Percentiles rank a stretch among this genome's conserved stretches.
Evolutionary conservation across 345 rosid genomes (phyloP).

Genomic region (Heritiera fomes): DNA sequence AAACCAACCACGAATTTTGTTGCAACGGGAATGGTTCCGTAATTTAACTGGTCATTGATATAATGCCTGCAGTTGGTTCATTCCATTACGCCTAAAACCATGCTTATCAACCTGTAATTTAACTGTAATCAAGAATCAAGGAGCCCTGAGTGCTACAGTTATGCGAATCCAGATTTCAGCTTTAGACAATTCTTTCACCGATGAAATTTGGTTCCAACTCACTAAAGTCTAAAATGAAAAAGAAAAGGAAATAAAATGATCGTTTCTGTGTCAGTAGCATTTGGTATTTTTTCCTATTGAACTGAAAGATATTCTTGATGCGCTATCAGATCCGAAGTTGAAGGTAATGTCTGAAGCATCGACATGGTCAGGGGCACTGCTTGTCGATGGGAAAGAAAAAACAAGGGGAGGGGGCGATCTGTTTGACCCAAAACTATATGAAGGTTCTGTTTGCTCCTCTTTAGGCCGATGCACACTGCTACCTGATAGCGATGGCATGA

Average conservation of each 20-base stretch:
- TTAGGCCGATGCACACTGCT: slow-evolving; percentile 31
- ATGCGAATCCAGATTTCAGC: background rate
- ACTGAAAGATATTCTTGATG: slow-evolving; percentile 57
- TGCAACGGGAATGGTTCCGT: background rate
- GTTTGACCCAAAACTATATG: slow-evolving; percentile 57
- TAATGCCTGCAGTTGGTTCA: background rate
- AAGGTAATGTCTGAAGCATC: slow-evolving; percentile 54
- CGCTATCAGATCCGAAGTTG: slow-evolving; percentile 62
- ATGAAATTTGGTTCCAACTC: no score
- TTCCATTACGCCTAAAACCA: background rate
- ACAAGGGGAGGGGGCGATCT: slow-evolving; percentile 44
- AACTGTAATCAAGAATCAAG: background rate
- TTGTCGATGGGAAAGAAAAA: slow-evolving; percentile 67
- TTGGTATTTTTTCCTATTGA: slow-evolving; percentile 55
- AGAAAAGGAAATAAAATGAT: background rate
- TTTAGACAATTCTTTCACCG: background rate
- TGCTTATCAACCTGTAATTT: background rate
- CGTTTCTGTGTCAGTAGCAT: slow-evolving; percentile 38
- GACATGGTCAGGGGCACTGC: slow-evolving; percentile 37
- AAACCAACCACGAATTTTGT: background rate
- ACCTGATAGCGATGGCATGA: slow-evolving; percentile 47
- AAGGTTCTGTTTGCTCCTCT: slow-evolving; percentile 50
- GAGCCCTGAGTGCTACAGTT: background rate
- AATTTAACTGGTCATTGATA: background rate
- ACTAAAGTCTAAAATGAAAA: no score